Evolutionary conservation across 2,329 filamentous ascomycete genomes (phyloP).

Genomic region (Apiospora koreana): DNA sequence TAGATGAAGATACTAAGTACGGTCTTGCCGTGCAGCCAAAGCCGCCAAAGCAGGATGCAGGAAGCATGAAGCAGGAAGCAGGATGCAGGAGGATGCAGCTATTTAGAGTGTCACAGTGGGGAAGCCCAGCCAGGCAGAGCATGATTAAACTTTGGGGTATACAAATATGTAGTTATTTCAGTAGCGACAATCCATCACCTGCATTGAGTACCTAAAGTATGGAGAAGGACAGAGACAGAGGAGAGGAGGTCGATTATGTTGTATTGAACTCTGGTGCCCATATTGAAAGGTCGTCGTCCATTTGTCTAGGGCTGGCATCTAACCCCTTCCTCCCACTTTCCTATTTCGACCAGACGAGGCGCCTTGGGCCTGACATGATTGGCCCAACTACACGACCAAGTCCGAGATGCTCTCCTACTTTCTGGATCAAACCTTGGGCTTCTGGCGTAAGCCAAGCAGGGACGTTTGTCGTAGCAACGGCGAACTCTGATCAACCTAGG

Average conservation of each 20-base stretch:
- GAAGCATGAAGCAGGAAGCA: no score
- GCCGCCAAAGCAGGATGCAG: no score
- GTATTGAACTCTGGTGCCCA: neutral
- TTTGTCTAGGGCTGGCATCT: neutral
- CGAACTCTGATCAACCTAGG: neutral
- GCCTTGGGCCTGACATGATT: neutral
- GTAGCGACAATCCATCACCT: neutral
- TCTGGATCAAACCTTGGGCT: neutral
- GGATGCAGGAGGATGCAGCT: no score
- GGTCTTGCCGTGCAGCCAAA: neutral
- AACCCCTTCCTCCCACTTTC: neutral
- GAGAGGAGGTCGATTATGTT: no score
- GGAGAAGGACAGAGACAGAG: no score
- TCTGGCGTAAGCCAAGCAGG: neutral
- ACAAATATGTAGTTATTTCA: neutral
- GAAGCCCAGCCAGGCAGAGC: neutral
- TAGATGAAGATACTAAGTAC: neutral
- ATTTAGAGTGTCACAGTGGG: neutral
- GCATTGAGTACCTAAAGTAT: no score
- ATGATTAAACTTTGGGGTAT: neutral
- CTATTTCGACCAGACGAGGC: constrained; percentile 1
- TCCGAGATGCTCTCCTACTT: neutral
- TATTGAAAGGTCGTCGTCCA: neutral
- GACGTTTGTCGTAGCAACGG: neutral
- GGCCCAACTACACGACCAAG: neutral